Evolutionary conservation across 176 grass and related monocot species (phyloP), one percentile per base, ranked within the genome.

Genomic region (Carex cristatella): DNA sequence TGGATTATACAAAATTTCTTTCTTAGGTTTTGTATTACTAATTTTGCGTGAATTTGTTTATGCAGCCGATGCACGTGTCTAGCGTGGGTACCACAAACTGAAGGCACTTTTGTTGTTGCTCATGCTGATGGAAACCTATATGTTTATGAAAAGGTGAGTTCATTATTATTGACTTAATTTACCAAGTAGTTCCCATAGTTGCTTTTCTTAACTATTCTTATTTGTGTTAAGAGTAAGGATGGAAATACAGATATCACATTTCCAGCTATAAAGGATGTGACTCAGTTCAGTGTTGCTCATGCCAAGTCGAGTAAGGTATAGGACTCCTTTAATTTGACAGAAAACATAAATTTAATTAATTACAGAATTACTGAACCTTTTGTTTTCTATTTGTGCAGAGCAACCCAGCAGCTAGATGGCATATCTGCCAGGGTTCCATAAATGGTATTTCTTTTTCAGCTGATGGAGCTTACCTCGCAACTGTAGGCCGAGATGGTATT

Each of bases 401-500:
- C 51, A 99, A 99, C 87, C 93, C 97, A 80, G 68, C 85, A 69
- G 91, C 93, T 81, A 94, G 93, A 87, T 99, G 97, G 93, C 97
- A 96, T 84, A 96, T 99, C 56, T 99, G 88, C 89, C 88, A 91
- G 86, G 93, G 97, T 92, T 87, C 93, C 79, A 89, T 96, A 85
- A 99, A 95, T 84, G 88, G 83, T 82, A 88, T 96, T 67, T 99
- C 93, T 55, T 99, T 99, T 85, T 99, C 93, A 31, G 80, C 87
- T 5, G 91, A 99, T 86, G 97, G 93, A 40, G 84, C 85, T 84
- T 96, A 91, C 31, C 89, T 99, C 84, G 91, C 97, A 54, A 94
- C 91, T 86, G 88, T 99, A 86, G 97, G 97, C 35, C 88, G 91
- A 82, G 97, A 96, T 85, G 97, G 93, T 99, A 99, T 88, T 57